Evolutionary conservation across 2,329 filamentous ascomycete species (phyloP).

Genomic region (Pestalotiopsis sp.): DNA sequence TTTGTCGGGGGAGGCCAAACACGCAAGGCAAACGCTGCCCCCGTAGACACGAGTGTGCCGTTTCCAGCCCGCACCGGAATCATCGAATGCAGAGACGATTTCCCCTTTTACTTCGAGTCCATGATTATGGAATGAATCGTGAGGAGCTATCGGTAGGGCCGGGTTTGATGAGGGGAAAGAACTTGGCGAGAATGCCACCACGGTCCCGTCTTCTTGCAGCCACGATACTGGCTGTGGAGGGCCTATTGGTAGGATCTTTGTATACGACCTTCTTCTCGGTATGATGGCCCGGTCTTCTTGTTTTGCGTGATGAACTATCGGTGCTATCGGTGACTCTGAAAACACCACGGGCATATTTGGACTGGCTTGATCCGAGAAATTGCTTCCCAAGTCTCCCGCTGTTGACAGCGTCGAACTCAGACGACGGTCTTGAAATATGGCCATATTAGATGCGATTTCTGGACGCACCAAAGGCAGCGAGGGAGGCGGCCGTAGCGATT

Average conservation of each 20-base stretch:
- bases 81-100: slow-evolving; percentile 51
- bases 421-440: slow-evolving; percentile 44
- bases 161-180: slow-evolving; percentile 53
- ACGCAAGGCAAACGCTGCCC: slow-evolving; percentile 59
- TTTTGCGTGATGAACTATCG: slow-evolving; percentile 22
- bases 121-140: slow-evolving; percentile 33
- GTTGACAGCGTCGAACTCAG: slow-evolving; percentile 35
- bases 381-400: slow-evolving; percentile 37
- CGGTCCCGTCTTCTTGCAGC: slow-evolving; percentile 21
- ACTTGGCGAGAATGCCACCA: slow-evolving; percentile 43
- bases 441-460: slow-evolving; percentile 43
- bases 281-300: slow-evolving; percentile 32
- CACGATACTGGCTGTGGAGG: slow-evolving; percentile 19
- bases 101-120: slow-evolving; percentile 52
- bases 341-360: slow-evolving; percentile 46
- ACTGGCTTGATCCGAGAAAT: slow-evolving; percentile 51
- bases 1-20: slow-evolving; percentile 46
- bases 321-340: slow-evolving; percentile 27
- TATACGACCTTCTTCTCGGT: slow-evolving; percentile 45
- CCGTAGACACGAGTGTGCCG: slow-evolving; percentile 63
- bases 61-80: slow-evolving; percentile 53
- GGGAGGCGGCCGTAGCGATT: slow-evolving; percentile 43
- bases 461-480: slow-evolving; percentile 54
- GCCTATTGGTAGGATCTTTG: slow-evolving; percentile 40
- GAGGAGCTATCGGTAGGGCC: slow-evolving; percentile 50